Evolutionary conservation across 129 eudicot species (phyloP).

Genomic region (Sambucus nigra): DNA sequence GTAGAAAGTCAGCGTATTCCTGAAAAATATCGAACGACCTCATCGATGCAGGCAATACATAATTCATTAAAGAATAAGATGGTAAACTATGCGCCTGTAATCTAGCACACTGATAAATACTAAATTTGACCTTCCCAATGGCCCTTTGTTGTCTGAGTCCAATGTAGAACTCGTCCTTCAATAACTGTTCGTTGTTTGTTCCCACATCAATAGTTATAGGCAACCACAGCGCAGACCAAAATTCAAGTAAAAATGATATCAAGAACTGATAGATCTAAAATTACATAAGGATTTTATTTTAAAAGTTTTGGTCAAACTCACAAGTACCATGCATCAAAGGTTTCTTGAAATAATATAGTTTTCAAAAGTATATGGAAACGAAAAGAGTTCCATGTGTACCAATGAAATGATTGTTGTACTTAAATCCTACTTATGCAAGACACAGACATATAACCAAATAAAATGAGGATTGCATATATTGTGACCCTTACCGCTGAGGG

Average conservation of each 20-base stretch:
- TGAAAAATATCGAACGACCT: conserved; percentile 12
- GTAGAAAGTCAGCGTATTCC: conserved; percentile 72
- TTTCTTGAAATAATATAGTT: neutral
- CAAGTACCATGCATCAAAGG: neutral
- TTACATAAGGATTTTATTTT: neutral
- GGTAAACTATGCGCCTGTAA: neutral
- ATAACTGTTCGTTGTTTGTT: conserved; percentile 61
- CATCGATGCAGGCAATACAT: conserved; percentile 3
- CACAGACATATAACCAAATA: neutral
- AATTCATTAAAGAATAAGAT: conserved; percentile 2
- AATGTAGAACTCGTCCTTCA: conserved; percentile 80
- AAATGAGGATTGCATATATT: neutral
- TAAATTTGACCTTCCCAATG: conserved; percentile 53
- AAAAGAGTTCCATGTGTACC: neutral
- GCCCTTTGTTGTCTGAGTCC: conserved; percentile 78
- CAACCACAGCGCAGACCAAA: conserved; percentile 46
- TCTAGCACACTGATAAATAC: neutral
- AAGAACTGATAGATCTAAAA: neutral
- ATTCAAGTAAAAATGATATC: conserved; percentile 4
- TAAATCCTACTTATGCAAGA: neutral
- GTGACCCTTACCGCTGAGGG: conserved; percentile 75
- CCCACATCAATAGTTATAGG: conserved; percentile 93
- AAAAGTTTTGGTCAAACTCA: neutral
- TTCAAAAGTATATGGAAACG: neutral
- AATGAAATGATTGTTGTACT: no score